A percentile compares a stretch with the other conserved stretches of the same genome.
These are phyloP conservation scores for Boletus reticulatus DNA, from an alignment of 768 basidiomycete species.

Conservation along the genomic window DNA sequence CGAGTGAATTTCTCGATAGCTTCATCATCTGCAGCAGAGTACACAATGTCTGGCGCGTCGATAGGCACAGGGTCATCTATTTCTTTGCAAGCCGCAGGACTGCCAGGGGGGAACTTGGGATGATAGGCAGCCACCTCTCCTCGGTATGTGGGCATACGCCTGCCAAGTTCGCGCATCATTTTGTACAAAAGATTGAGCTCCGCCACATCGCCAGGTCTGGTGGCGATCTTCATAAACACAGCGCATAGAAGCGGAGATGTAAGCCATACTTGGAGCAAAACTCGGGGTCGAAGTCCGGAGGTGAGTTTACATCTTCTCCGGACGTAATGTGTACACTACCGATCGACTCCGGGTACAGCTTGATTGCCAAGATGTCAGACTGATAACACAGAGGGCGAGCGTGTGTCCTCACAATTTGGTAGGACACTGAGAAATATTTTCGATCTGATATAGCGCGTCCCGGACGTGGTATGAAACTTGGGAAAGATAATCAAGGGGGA, in stretches of 20 bases:
- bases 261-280: conserved; percentile 41
- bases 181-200: conserved; percentile 45
- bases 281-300: conserved; percentile 44
- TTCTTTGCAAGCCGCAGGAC: conserved; percentile 27
- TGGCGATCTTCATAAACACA: neutral
- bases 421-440: conserved; percentile 26
- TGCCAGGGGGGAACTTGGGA: conserved; percentile 30
- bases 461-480: conserved; percentile 26
- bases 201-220: conserved; percentile 13
- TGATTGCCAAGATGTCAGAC: neutral
- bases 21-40: conserved; percentile 34
- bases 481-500: neutral
- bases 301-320: conserved; percentile 39
- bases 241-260: neutral
- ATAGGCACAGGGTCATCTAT: conserved; percentile 19
- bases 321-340: conserved; percentile 50
- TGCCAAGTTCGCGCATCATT: conserved; percentile 47
- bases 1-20: conserved; percentile 30
- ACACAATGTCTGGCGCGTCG: conserved; percentile 31
- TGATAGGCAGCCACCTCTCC: conserved; percentile 18
- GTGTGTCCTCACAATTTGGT: neutral
- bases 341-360: conserved; percentile 44
- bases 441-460: conserved; percentile 8
- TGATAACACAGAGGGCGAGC: neutral
- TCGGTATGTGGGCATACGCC: conserved; percentile 45